phyloP scores from a whole-genome alignment of 2,329 filamentous ascomycete genomes.

The Xylariaceae sp. region DNA sequence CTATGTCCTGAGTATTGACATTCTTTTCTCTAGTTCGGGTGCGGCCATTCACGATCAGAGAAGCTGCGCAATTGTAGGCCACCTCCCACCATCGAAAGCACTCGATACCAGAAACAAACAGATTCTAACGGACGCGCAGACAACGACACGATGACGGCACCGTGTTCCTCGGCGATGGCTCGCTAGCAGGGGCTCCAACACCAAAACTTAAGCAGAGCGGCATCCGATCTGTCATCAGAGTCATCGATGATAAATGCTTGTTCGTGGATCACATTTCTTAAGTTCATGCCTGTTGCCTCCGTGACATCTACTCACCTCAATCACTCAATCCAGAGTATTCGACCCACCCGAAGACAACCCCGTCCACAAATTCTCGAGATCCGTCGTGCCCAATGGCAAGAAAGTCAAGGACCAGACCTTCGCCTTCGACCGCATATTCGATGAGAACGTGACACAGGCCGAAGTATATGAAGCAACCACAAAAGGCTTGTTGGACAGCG shows the following conservation, averaged over 20 bases:
- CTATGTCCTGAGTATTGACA: background rate
- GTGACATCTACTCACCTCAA: background rate
- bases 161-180: constrained; percentile 94
- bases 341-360: constrained; percentile 95
- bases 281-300: background rate
- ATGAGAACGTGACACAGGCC: constrained; percentile 86
- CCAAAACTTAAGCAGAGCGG: constrained; percentile 84
- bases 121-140: constrained; percentile 33
- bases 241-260: constrained; percentile 94
- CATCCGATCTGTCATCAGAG: constrained; percentile 87
- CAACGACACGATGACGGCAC: constrained; percentile 75
- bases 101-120: background rate
- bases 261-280: constrained; percentile 46
- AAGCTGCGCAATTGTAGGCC: constrained; percentile 81
- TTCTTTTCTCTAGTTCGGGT: constrained; percentile 53
- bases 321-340: constrained; percentile 65
- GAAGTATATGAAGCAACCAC: constrained; percentile 96
- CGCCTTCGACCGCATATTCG: constrained; percentile 93
- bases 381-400: constrained; percentile 78
- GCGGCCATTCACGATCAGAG: constrained; percentile 75
- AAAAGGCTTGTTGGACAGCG: constrained; percentile 82
- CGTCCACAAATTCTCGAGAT: constrained; percentile 80
- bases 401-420: constrained; percentile 97
- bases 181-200: constrained; percentile 78
- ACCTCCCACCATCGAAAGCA: background rate